Conservation (phyloP, 225 moss, liverwort and hornwort genomes). For the Climacium dendroides region DNA sequence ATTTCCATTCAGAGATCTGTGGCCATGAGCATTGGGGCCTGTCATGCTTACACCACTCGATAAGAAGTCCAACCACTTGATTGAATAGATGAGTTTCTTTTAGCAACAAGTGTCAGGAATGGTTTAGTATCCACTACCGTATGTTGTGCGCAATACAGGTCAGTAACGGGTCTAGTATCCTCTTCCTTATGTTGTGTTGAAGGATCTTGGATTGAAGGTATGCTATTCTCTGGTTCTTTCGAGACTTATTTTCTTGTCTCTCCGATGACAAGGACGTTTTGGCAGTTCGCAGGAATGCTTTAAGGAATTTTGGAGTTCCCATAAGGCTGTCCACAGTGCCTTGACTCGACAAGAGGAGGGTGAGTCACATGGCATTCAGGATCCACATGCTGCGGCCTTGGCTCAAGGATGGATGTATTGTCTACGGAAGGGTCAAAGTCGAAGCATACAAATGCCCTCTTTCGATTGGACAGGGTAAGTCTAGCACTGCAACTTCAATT, state of each 20-base stretch:
- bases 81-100: not conserved
- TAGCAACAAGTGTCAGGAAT: not conserved
- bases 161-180: not conserved
- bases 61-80: not conserved
- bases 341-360: not conserved
- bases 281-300: conserved; percentile 98
- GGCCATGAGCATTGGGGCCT: not conserved
- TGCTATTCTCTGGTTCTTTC: not conserved
- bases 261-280: conserved; percentile 3
- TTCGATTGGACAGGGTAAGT: conserved; percentile 79
- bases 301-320: conserved; percentile 71
- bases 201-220: not conserved
- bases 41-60: not conserved
- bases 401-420: conserved; percentile 86
- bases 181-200: not conserved
- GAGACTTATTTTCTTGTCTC: not conserved
- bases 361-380: conserved; percentile 16
- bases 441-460: conserved; percentile 34
- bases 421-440: conserved; percentile 74
- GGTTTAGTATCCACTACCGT: not conserved
- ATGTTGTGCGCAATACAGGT: not conserved
- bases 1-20: not conserved
- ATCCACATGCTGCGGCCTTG: conserved; percentile 49
- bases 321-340: conserved; percentile 54
- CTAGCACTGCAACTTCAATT: not conserved